Evolutionary conservation across 202 grass and related monocot genomes (phyloP), one percentile per base, ranked within the genome.

Genomic region (Setaria italica): DNA sequence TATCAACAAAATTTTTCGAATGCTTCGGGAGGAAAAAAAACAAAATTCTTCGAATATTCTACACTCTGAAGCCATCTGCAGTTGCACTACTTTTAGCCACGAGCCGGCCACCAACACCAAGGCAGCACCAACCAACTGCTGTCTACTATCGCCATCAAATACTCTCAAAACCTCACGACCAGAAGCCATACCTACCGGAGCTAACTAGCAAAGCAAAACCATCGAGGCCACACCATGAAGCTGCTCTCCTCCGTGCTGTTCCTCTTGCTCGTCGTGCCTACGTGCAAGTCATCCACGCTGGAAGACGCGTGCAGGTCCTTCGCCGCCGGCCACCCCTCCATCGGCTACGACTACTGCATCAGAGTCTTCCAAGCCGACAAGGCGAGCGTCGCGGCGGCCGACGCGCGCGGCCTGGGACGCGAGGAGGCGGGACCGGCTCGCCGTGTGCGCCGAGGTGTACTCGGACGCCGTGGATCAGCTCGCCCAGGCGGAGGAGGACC

Each of bases 371-470:
- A 79, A 48, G 21, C 57, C 35, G 56, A 55, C 74, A 45, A 72
- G 45, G 46, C 37, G n/a, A 83, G 73, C 46, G 74, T 56, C 62
- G 21, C 37, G 15, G 49, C 82, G 49, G 9, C 72, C 21, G 49
- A 68, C 82, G 35, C 62, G 72, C 72, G 48, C 11, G 49, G 46
- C 12, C 66, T 88, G 17, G 19, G 87, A 92, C 65, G 29, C 72
- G 2, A 17, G 56, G 45, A 47, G 67, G 67, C 84, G 51, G 41
- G 66, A 63, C 57, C 57, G 67, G 54, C 80, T 90, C 46, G 58
- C 56, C 67, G 83, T 86, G 20, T 95, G 93, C 77, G 70, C 74
- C 21, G 90, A 92, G 66, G 88, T 84, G 55, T 90, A 92, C 88
- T 70, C 80, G 14, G 86, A 82, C 66, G 86, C 88, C 76, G 80